Conservation (phyloP, 345 rosid genomes). For the Odontarrhena argentea region DNA sequence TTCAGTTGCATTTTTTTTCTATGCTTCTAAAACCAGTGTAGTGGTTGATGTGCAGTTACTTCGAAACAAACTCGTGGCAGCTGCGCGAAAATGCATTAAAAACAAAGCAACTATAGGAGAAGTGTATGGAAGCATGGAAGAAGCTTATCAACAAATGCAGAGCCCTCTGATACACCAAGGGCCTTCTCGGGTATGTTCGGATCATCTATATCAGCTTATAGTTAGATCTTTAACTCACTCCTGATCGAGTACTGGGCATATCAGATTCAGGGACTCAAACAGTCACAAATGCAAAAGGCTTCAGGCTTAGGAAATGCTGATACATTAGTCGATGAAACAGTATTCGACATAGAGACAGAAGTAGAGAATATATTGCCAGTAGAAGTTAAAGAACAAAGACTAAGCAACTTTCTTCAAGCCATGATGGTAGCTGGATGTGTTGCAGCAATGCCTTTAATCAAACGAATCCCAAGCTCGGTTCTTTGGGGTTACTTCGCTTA, state of each 20-base stretch:
- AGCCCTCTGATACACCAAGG: slow-evolving; percentile 66
- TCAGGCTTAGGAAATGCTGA: slow-evolving; percentile 53
- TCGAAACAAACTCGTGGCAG: slow-evolving; percentile 61
- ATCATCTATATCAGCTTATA: slow-evolving; percentile 15
- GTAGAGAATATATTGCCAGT: slow-evolving; percentile 84
- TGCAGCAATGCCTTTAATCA: slow-evolving; percentile 86
- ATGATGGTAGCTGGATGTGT: slow-evolving; percentile 77
- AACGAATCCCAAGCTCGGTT: slow-evolving; percentile 85
- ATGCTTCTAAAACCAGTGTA: background rate
- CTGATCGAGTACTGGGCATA: slow-evolving; percentile 5
- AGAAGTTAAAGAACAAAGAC: slow-evolving; percentile 90
- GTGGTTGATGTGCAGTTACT: slow-evolving; percentile 52
- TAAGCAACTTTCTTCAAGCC: slow-evolving; percentile 93
- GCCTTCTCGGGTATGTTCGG: slow-evolving; percentile 51
- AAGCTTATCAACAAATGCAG: slow-evolving; percentile 75
- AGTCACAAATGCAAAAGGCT: slow-evolving; percentile 61
- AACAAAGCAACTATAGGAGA: slow-evolving; percentile 64
- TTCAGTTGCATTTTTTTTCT: background rate
- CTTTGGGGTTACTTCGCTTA: slow-evolving; percentile 96
- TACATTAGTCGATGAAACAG: slow-evolving; percentile 61
- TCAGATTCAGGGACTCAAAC: slow-evolving; percentile 62
- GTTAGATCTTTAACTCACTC: slow-evolving; percentile 5
- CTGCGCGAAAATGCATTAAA: slow-evolving; percentile 62
- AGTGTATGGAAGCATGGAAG: slow-evolving; percentile 74
- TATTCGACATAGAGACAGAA: slow-evolving; percentile 82